Evolutionary conservation across 2,329 filamentous ascomycete species (phyloP), one percentile per base, ranked within the genome.

Genomic region (Aspergillus terreus): DNA sequence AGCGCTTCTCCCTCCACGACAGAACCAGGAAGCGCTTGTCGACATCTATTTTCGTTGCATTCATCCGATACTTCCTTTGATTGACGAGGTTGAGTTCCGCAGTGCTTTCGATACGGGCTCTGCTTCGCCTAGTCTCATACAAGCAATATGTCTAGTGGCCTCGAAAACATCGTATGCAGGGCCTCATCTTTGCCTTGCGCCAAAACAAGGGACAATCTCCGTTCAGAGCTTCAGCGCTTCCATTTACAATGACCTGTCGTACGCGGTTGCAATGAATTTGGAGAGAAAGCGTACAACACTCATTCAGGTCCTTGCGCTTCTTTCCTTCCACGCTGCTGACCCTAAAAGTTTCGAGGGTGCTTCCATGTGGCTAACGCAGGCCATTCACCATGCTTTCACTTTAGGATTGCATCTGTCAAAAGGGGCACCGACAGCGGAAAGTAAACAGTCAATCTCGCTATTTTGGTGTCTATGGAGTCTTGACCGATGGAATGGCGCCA

Each of bases 291-390:
- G 63, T 15, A 47, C 65, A 25, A 62, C 61, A 4, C 56, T 62
- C 14, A 66, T 68, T 27, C 66, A 65, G 44, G 63, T 66, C 4
- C 51, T 69, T 27, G 62, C 63, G 1, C 47, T 69, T 46, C 54
- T 67, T 50, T 66, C 64, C n/a, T 52, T 70, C 4, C 67, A 70
- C 47, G 65, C 62, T 38, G 63, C 64, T 46, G 64, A 66, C 2
- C 55, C 63, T 4, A 59, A 60, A 11, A 66, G 65, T 4, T 62
- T 64, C 6, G 67, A 70, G 42, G 64, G 67, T 23, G 57, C 62
- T 6, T 65, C 65, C 6, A 49, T 68, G 33, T 58, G 63, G 40
- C 49, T 70, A 4, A 49, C 58, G 0, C 64, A 64, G 48, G 66
- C 66, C 11, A 65, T 68, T 25, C 67, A 70, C 42, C 62, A 69